Evolutionary conservation across 1,284 basidiomycete genomes (phyloP).

Genomic region (Lignosus rhinocerotis): DNA sequence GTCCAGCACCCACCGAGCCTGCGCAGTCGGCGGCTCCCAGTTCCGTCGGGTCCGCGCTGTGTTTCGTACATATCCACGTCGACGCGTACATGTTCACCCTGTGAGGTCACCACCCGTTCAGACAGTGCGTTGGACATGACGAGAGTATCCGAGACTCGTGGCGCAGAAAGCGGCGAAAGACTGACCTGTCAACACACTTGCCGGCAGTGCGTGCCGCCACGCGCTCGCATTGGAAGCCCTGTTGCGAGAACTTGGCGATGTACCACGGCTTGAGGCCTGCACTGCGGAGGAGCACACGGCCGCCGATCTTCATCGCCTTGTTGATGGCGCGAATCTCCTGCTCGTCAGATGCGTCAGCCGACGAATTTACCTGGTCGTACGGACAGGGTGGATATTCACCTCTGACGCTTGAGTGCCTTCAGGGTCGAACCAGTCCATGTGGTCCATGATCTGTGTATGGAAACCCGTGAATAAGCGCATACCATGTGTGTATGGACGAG

Average conservation of each 20-base stretch:
- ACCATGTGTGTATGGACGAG: not conserved
- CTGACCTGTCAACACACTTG: slow-evolving; percentile 23
- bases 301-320: slow-evolving; percentile 26
- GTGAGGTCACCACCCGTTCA: not conserved
- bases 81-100: slow-evolving; percentile 29
- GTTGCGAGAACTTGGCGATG: slow-evolving; percentile 21
- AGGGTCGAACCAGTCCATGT: slow-evolving; percentile 26
- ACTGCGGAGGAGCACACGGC: slow-evolving; percentile 24
- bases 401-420: slow-evolving; percentile 19
- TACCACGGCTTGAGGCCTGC: slow-evolving; percentile 26
- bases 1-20: not conserved
- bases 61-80: slow-evolving; percentile 26
- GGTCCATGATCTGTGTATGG: slow-evolving; percentile 23
- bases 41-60: slow-evolving; percentile 11
- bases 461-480: not conserved
- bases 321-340: slow-evolving; percentile 24
- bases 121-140: no score
- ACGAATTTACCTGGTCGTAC: no score
- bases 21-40: not conserved
- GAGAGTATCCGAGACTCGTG: no score
- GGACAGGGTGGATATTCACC: not conserved
- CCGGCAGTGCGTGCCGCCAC: slow-evolving; percentile 20
- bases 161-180: not conserved
- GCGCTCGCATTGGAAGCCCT: slow-evolving; percentile 24
- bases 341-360: not conserved